Evolutionary conservation across 371 early-diverging fungal species (phyloP).

Genomic region (Mortierella polycephala): DNA sequence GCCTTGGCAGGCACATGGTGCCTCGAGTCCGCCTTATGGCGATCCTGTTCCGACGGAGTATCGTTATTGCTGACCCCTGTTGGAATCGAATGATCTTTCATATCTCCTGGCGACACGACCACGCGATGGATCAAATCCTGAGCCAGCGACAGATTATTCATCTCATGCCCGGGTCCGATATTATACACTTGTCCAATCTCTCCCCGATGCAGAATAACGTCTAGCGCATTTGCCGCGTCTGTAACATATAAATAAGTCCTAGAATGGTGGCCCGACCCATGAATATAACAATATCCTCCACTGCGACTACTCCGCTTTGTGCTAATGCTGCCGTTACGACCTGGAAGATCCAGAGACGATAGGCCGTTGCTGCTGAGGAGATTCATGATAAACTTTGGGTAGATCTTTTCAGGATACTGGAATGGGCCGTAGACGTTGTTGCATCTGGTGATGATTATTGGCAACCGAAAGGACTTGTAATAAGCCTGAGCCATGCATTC

Average conservation of each 20-base stretch:
- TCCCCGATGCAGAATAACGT: conserved; percentile 75
- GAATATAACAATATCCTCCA: conserved; percentile 66
- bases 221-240: conserved; percentile 83
- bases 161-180: conserved; percentile 82
- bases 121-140: conserved; percentile 68
- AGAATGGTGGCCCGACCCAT: conserved; percentile 84
- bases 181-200: conserved; percentile 84
- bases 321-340: background rate
- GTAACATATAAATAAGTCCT: conserved; percentile 84
- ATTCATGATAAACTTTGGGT: conserved; percentile 87
- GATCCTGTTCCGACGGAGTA: too few relatives aligned
- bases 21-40: too few relatives aligned
- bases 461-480: conserved; percentile 82
- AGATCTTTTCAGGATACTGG: conserved; percentile 91
- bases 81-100: background rate
- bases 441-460: conserved; percentile 84
- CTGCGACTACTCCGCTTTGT: background rate
- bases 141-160: conserved; percentile 80
- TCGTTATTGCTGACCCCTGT: background rate
- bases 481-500: conserved; percentile 87
- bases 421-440: conserved; percentile 91
- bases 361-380: conserved; percentile 56
- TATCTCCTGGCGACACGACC: conserved; percentile 41
- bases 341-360: background rate
- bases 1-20: too few relatives aligned